These are phyloP conservation scores for Kluyveromyces siamensis DNA, from an alignment of 805 yeast species.

Conservation along the genomic window DNA sequence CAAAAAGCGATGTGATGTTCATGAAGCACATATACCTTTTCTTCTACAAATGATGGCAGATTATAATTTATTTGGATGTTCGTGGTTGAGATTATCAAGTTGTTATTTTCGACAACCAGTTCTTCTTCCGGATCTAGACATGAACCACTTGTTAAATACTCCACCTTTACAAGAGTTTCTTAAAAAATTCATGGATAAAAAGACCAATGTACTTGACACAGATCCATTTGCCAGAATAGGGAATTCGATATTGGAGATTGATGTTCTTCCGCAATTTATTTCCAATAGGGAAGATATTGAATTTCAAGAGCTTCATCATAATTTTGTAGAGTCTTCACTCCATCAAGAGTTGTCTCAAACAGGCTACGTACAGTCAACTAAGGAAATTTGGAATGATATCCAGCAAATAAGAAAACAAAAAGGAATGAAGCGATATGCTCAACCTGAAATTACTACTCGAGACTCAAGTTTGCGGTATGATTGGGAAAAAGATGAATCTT, in stretches of 20 bases:
- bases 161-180: constrained; percentile 29
- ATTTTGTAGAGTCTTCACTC: constrained; percentile 33
- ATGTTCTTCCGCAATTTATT: constrained; percentile 53
- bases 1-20: constrained; percentile 39
- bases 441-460: constrained; percentile 4
- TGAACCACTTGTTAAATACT: constrained; percentile 23
- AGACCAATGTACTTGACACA: constrained; percentile 10
- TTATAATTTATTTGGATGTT: constrained; percentile 76
- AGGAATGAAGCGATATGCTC: constrained; percentile 27
- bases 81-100: constrained; percentile 49
- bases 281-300: constrained; percentile 40
- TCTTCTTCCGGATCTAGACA: constrained; percentile 24
- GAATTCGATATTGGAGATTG: constrained; percentile 60
- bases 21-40: constrained; percentile 76
- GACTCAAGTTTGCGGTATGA: constrained; percentile 6
- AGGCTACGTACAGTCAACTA: constrained; percentile 38
- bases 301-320: constrained; percentile 42
- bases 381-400: constrained; percentile 52
- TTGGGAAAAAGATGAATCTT: constrained; percentile 39
- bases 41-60: constrained; percentile 73
- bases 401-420: constrained; percentile 38
- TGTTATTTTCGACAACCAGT: constrained; percentile 53
- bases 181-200: constrained; percentile 14
- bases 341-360: constrained; percentile 5
- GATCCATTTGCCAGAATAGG: constrained; percentile 43